Conservation (phyloP, 2,329 filamentous ascomycete genomes). For the Parastagonospora avenae region DNA sequence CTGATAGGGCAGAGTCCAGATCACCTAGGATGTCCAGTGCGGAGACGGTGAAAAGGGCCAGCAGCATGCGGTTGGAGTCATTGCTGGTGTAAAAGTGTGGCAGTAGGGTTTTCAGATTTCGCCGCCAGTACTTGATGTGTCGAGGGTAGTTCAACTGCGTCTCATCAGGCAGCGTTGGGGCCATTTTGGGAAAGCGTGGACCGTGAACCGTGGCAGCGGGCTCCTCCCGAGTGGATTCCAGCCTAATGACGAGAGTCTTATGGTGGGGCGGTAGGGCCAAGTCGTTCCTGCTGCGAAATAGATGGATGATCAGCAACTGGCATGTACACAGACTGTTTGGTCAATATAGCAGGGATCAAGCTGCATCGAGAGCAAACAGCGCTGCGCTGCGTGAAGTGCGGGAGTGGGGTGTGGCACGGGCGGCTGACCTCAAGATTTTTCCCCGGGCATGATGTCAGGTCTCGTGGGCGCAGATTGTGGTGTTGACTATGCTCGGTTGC, state of each 20-base stretch:
- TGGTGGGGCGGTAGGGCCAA: constrained; percentile 3
- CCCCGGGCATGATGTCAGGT: not conserved
- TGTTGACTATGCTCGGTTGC: not conserved
- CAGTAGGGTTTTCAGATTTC: constrained; percentile 81
- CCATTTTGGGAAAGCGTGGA: constrained; percentile 20
- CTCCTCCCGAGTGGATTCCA: constrained; percentile 5
- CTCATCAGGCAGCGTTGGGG: constrained; percentile 19
- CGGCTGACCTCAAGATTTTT: not conserved
- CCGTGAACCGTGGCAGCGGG: constrained; percentile 7
- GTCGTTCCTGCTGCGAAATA: not conserved
- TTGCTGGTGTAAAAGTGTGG: constrained; percentile 83
- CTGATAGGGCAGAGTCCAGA: constrained; percentile 60
- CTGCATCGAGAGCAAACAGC: not conserved
- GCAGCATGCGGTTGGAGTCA: constrained; percentile 87
- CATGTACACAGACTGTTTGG: not conserved
- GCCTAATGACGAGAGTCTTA: not conserved
- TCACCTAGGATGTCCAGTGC: constrained; percentile 80
- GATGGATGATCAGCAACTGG: constrained; percentile 1
- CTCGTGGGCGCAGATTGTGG: not conserved
- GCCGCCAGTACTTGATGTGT: constrained; percentile 91
- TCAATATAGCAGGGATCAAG: not conserved
- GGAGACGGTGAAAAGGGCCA: constrained; percentile 87
- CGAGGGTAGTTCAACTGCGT: constrained; percentile 41
- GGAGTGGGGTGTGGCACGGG: not conserved
- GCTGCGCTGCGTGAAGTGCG: too few species aligned